Conservation (phyloP, 2,329 filamentous ascomycete species). For the Alternaria gaisen region DNA sequence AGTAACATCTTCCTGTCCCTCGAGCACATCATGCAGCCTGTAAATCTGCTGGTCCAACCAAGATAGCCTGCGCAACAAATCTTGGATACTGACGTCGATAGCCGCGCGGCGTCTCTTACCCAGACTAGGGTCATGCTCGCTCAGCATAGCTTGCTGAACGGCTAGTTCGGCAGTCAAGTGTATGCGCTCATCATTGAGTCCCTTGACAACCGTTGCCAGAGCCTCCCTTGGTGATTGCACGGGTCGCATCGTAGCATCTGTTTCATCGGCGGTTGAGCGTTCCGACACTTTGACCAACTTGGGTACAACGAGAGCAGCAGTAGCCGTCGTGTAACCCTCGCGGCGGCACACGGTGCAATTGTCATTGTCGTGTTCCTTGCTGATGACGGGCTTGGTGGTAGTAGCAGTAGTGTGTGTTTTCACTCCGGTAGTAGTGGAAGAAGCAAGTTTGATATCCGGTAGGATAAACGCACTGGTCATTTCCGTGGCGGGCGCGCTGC, state of each 20-base stretch:
- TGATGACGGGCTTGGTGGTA: constrained; percentile 3
- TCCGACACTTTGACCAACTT: constrained; percentile 61
- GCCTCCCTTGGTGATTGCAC: constrained; percentile 74
- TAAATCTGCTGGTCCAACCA: constrained; percentile 83
- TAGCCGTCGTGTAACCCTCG: constrained; percentile 45
- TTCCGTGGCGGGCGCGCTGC: constrained; percentile 57
- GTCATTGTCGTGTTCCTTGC: constrained; percentile 60
- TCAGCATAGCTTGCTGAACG: constrained; percentile 66
- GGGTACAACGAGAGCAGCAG: constrained; percentile 53
- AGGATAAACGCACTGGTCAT: constrained; percentile 72
- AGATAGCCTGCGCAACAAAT: constrained; percentile 70
- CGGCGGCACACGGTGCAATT: constrained; percentile 67
- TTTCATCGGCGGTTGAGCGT: constrained; percentile 49
- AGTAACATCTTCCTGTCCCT: constrained; percentile 70
- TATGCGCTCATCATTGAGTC: constrained; percentile 78
- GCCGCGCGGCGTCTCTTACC: constrained; percentile 58
- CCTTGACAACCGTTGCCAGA: constrained; percentile 83
- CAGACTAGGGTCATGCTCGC: constrained; percentile 67
- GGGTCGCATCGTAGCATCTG: constrained; percentile 68
- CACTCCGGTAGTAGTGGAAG: constrained; percentile 2
- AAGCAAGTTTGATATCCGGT: constrained; percentile 67
- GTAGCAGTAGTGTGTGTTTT: too few relatives aligned
- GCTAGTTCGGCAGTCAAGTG: constrained; percentile 78
- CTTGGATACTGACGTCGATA: constrained; percentile 68
- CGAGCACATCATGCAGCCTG: constrained; percentile 81